A percentile compares a stretch with the other conserved stretches of the same genome.
phyloP scores from a whole-genome alignment of 495 filamentous ascomycete genomes.

The Penicillium angulare region DNA sequence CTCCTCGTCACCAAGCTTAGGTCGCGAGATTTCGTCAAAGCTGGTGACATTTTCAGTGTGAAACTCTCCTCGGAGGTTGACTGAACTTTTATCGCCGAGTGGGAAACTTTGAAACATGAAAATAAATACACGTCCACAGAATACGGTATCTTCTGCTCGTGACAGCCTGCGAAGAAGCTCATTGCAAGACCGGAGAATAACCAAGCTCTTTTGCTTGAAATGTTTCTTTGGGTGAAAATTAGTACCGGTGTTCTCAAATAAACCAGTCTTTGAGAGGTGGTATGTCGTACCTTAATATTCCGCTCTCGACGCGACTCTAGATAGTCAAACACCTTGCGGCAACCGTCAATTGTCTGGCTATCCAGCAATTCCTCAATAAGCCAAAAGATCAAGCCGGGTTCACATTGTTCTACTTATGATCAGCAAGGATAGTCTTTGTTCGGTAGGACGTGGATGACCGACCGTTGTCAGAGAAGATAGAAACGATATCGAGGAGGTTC shows the following conservation, averaged over 20 bases:
- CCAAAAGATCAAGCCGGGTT: conserved; percentile 80
- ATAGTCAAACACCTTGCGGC: conserved; percentile 87
- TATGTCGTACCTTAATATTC: conserved; percentile 61
- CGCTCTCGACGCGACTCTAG: conserved; percentile 87
- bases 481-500: conserved; percentile 89
- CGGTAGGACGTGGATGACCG: conserved; percentile 25
- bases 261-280: background rate
- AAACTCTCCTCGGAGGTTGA: conserved; percentile 94
- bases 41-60: conserved; percentile 93
- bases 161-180: conserved; percentile 89
- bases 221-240: conserved; percentile 61
- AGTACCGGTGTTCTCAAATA: background rate
- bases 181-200: conserved; percentile 90
- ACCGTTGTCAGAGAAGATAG: conserved; percentile 80
- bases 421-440: conserved; percentile 8
- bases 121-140: conserved; percentile 95
- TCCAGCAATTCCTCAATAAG: conserved; percentile 94
- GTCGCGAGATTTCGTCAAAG: conserved; percentile 59
- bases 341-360: conserved; percentile 89
- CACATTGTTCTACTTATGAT: conserved; percentile 66
- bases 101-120: conserved; percentile 98
- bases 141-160: conserved; percentile 91
- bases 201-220: conserved; percentile 77
- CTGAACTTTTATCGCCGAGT: conserved; percentile 91
- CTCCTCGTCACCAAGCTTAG: conserved; percentile 29